phyloP scores from a whole-genome alignment of 345 rosid genomes.

The Toxicodendron radicans region DNA sequence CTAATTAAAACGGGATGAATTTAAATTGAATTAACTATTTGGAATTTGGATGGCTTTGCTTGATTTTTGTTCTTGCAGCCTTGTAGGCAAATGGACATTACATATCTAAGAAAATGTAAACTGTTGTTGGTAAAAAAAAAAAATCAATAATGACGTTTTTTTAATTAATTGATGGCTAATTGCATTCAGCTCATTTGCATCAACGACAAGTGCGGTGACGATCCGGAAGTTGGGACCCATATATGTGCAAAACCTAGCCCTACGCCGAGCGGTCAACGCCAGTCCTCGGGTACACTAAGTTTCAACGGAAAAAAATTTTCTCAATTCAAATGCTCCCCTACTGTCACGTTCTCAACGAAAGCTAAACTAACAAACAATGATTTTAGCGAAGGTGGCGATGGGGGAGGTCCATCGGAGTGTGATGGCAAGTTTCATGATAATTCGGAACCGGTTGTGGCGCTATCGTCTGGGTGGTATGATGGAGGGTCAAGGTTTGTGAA shows the following conservation, averaged over 20 bases:
- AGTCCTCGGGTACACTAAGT: slow-evolving; percentile 16
- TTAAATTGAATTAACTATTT: no score
- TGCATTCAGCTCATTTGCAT: slow-evolving; percentile 37
- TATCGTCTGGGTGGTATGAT: slow-evolving; percentile 43
- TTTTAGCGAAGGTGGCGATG: slow-evolving; percentile 39
- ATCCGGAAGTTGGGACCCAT: slow-evolving; percentile 34
- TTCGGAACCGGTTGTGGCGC: slow-evolving; percentile 30
- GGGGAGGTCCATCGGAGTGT: slow-evolving; percentile 34
- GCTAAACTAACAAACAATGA: slow-evolving; percentile 36
- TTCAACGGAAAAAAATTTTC: not conserved
- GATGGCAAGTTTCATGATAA: slow-evolving; percentile 24
- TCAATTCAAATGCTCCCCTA: slow-evolving; percentile 34
- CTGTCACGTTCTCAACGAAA: slow-evolving; percentile 19
- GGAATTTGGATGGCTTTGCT: no score
- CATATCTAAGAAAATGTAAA: no score
- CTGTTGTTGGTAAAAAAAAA: no score
- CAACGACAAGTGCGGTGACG: slow-evolving; percentile 34
- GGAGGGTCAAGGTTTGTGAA: slow-evolving; percentile 33
- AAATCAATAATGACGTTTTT: no score
- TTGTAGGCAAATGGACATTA: no score
- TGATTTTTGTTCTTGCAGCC: no score
- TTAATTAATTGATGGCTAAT: no score
- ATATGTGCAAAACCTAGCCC: slow-evolving; percentile 16
- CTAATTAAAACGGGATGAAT: no score
- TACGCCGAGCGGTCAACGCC: slow-evolving; percentile 5